Percentiles rank a stretch among this genome's conserved stretches.
Conservation (phyloP, 164 flowering plant species). For the Pachysandra terminalis region DNA sequence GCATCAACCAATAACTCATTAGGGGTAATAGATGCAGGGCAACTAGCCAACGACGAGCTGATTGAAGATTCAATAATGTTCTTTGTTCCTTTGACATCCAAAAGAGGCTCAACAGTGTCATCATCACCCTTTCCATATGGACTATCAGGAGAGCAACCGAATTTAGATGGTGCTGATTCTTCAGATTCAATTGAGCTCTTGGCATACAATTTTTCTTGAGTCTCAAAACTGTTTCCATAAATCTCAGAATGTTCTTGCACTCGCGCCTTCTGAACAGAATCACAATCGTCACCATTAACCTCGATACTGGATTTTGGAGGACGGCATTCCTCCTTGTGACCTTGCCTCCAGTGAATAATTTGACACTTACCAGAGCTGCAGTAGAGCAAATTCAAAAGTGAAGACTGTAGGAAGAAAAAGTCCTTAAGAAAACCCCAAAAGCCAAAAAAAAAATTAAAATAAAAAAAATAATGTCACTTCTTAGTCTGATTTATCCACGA, state of each 20-base stretch:
- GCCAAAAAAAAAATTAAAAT: neutral
- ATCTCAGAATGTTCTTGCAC: conserved; percentile 14
- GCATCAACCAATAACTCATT: conserved; percentile 32
- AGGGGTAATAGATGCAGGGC: conserved; percentile 15
- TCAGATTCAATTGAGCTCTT: conserved; percentile 16
- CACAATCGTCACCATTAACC: conserved; percentile 19
- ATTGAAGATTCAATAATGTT: conserved; percentile 24
- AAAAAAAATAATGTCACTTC: too few species aligned
- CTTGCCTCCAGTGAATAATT: conserved; percentile 84
- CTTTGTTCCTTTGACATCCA: conserved; percentile 18
- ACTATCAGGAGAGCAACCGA: conserved; percentile 13
- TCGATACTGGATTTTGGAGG: conserved; percentile 27
- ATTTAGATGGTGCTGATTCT: conserved; percentile 15
- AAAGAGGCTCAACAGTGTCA: conserved; percentile 18
- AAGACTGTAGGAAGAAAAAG: neutral
- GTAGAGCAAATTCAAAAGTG: conserved; percentile 4
- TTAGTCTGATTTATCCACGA: too few species aligned
- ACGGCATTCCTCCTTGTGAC: conserved; percentile 74
- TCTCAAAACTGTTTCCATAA: conserved; percentile 13
- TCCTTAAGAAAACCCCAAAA: neutral
- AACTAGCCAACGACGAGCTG: conserved; percentile 27
- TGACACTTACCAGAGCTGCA: conserved; percentile 86
- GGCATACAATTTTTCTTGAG: conserved; percentile 11
- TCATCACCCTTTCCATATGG: conserved; percentile 17
- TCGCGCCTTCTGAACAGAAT: conserved; percentile 12